Evolutionary conservation across 306 rosid species (phyloP), one percentile per base, ranked within the genome.

Genomic region (Prinsepia uniflora): DNA sequence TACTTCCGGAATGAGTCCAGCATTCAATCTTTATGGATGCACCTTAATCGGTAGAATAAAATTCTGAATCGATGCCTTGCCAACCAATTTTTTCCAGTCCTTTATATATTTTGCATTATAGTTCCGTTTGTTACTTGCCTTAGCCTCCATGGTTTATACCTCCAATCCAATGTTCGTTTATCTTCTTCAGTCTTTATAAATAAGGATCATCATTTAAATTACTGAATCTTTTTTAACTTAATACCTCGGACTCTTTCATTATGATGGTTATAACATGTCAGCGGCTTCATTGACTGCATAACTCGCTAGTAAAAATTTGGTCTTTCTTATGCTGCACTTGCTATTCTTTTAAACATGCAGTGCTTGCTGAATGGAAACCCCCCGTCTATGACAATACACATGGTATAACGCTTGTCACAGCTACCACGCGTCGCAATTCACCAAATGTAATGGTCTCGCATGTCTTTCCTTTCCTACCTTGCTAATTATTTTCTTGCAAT

Each of bases 361-460:
- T 91, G 65, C 90, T 91, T 75, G 81, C 97, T 56, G 97, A 91
- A 78, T 91, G 97, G 97, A 91, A 91, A 79, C 96, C 97, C 74
- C 96, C 97, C 8, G 92, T 91, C 44, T 91, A 91, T 74, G 96
- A 91, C 66, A 91, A 91, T 73, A 75, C 85, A 12, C 76, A 73
- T 72, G 97, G 97, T 55, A 82, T 91, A 46, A 83, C 78, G 66
- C 86, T 90, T 72, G 89, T 88, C 50, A 82, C 97, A 47, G 97
- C 97, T 77, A 73, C 96, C 70, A 91, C 96, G 6, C 90, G 92
- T 34, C 92, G 92, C 8, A 91, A 88, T 83, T 88, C 97, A 57
- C 97, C 97, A 10, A 91, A 91, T 78, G 97, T 91, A 78, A 80
- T 85, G 59, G 81, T 75, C 58, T 74, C 57, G 24, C 24, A 49